Evolutionary conservation across 2,329 filamentous ascomycete species (phyloP), one percentile per base, ranked within the genome.

Genomic region (Colletotrichum lentis): DNA sequence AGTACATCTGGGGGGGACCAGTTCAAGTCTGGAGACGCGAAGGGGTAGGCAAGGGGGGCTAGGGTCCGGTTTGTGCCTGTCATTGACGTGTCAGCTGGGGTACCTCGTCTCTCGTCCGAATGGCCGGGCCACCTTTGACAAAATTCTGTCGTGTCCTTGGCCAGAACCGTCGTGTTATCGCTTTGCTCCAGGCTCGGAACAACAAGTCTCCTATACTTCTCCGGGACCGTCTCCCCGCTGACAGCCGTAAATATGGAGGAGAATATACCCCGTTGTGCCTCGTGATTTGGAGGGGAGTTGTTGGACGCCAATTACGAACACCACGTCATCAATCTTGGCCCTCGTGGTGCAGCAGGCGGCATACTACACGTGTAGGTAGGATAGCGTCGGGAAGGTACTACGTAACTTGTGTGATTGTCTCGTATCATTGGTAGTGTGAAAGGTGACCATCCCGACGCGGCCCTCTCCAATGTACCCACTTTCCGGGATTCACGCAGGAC

Each of bases 1-100:
- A 77, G 56, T 77, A 78, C 8, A 76, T 77, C 68, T 77, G n/a
- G n/a, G 12, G 74, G 76, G 16, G 77, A 68, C 2, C 70, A 69
- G 4, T 50, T 68, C 50, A 72, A 71, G 16, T 72, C 69, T 5
- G 71, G 66, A 4, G 71, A 72, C 16, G 63, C 56, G n/a, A 76
- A 50, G 1, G 76, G 74, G 14, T 71, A 74, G 14, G 71, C 74
- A 2, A 76, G 62, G 20, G 24, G 74, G 74, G 54, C 71, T 71
- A 10, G 62, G 62, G 18, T 74, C 73, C 8, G 73, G 71, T 39
- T 74, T 73, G 58, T 78, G 76, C 8, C 71, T 71, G 20, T 71
- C 74, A 35, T 14, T 6, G 49, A 24, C n/a, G n/a, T 18, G 27
- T 53, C 11, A 31, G 16, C 16, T 61, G 41, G 20, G 14, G 7